Evolutionary conservation across 306 rosid species (phyloP).

Genomic region (Glycine soja): DNA sequence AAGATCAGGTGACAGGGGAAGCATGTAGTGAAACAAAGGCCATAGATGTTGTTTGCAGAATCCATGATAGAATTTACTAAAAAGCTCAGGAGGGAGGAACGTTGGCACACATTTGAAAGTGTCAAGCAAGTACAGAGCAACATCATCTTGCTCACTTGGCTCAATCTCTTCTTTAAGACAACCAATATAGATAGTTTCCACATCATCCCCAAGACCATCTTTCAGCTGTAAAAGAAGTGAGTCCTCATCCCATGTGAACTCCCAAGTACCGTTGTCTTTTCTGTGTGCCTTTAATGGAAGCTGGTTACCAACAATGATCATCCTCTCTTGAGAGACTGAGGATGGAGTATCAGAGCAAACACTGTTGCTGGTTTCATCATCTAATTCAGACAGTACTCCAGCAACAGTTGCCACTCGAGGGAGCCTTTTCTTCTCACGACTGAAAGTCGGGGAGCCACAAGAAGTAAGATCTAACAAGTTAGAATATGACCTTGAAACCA

Average conservation of each 20-base stretch:
- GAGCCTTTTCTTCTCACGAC: constrained; percentile 80
- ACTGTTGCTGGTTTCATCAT: constrained; percentile 69
- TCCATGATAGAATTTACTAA: constrained; percentile 86
- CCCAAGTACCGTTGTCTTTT: constrained; percentile 66
- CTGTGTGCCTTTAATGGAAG: constrained; percentile 70
- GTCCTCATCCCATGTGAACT: constrained; percentile 85
- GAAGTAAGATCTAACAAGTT: constrained; percentile 85
- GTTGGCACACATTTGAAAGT: constrained; percentile 84
- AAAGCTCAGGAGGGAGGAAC: constrained; percentile 79
- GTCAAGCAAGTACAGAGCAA: constrained; percentile 82
- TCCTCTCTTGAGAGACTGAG: constrained; percentile 74
- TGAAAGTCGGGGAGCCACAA: constrained; percentile 65
- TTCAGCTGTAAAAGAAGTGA: constrained; percentile 89
- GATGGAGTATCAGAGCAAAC: constrained; percentile 86
- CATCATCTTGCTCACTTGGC: constrained; percentile 76
- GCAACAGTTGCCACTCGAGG: constrained; percentile 87
- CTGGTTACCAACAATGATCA: constrained; percentile 89
- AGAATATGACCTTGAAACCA: constrained; percentile 94
- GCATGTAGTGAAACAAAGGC: constrained; percentile 96
- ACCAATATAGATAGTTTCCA: constrained; percentile 81
- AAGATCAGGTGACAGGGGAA: constrained; percentile 84
- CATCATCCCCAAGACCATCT: constrained; percentile 91
- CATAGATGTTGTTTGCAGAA: constrained; percentile 90
- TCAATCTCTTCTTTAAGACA: constrained; percentile 83
- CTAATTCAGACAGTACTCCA: constrained; percentile 83